Percentiles rank a stretch among this genome's conserved stretches.
These are phyloP conservation scores for Dalbergia cochinchinensis DNA, from an alignment of 306 rosid species.

Conservation along the genomic window DNA sequence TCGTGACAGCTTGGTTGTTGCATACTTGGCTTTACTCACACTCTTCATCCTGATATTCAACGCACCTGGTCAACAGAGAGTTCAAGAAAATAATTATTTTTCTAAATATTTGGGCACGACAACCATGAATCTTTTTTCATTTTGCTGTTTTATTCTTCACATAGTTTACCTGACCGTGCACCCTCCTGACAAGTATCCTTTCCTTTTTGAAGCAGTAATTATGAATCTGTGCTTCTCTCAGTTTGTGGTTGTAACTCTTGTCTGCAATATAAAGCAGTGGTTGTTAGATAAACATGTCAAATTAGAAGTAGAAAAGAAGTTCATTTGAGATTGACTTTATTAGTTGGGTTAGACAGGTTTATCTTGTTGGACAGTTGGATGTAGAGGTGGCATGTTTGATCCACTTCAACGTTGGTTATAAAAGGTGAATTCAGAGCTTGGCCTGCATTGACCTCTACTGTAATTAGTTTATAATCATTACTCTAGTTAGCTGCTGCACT, in stretches of 20 bases:
- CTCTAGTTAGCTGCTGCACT: slow-evolving; percentile 2
- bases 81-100: slow-evolving; percentile 36
- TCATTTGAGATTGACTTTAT: slow-evolving; percentile 49
- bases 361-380: slow-evolving; percentile 31
- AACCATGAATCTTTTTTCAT: slow-evolving; percentile 40
- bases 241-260: slow-evolving; percentile 69
- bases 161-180: slow-evolving; percentile 70
- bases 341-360: slow-evolving; percentile 12
- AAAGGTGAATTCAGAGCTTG: slow-evolving; percentile 29
- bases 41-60: slow-evolving; percentile 62
- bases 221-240: slow-evolving; percentile 91
- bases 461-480: slow-evolving; percentile 27
- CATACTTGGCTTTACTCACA: slow-evolving; percentile 68
- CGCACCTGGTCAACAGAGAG: slow-evolving; percentile 48
- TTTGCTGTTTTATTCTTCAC: slow-evolving; percentile 69
- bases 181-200: slow-evolving; percentile 82
- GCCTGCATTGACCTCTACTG: slow-evolving; percentile 39
- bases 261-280: slow-evolving; percentile 79
- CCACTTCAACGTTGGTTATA: slow-evolving; percentile 13
- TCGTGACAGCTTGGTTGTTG: slow-evolving; percentile 69
- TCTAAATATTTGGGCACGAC: slow-evolving; percentile 40
- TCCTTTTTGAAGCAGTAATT: slow-evolving; percentile 84
- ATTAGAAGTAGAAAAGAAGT: slow-evolving; percentile 66
- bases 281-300: slow-evolving; percentile 56
- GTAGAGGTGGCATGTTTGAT: slow-evolving; percentile 17